Base-by-base conservation (phyloP, 495 filamentous ascomycete genomes). In the Penicillium taxi region DNA sequence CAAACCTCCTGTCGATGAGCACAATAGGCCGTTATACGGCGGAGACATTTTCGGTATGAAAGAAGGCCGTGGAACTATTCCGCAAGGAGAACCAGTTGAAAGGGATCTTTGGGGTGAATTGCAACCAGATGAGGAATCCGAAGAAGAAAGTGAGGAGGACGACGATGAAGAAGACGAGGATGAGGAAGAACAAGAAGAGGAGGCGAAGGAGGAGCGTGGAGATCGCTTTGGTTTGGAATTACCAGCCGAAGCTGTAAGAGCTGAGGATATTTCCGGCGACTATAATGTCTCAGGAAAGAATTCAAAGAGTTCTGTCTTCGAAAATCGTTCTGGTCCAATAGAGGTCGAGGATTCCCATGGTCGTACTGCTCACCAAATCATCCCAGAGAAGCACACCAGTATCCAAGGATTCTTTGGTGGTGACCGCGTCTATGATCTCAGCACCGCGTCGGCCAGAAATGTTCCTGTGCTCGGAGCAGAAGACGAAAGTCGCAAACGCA, bases 361-460 rank as follows among this genome's bases (percentile, higher is more conserved):
- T 5, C 76, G 82, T 22, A 77, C 75, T 26, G 84, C 91, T 7
- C 93, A 91, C 56, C 88, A 87, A 32, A 84, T 98, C 32, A 72
- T 98, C 9, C 87, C 88, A 2, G 91, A 98, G 66, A 81, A 82
- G 41, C 77, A 83, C 53, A 77, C 84, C 13, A 75, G 80, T 32
- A 76, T 84, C 11, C 82, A 90, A 43, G 91, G 91, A 26, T 96
- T 96, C 71, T 96, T 98, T 53, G 91, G 91, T 25, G 85, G 87
- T 40, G 91, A 98, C 47, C 80, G 83, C 48, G 81, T 80, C 9
- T 98, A 98, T 60, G 87, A 96, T 62, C 73, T 98, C 30, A 73
- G 73, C 32, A 51, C 59, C 26, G 48, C 70, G 35, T 56, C 70
- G 12, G 55, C 59, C 12, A n/a, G n/a, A n/a, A 68, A 72, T 44